A percentile compares a stretch with the other conserved stretches of the same genome.
These are phyloP conservation scores for Penicillium sp. DNA, from an alignment of 2,329 filamentous ascomycete species.

Conservation along the genomic window DNA sequence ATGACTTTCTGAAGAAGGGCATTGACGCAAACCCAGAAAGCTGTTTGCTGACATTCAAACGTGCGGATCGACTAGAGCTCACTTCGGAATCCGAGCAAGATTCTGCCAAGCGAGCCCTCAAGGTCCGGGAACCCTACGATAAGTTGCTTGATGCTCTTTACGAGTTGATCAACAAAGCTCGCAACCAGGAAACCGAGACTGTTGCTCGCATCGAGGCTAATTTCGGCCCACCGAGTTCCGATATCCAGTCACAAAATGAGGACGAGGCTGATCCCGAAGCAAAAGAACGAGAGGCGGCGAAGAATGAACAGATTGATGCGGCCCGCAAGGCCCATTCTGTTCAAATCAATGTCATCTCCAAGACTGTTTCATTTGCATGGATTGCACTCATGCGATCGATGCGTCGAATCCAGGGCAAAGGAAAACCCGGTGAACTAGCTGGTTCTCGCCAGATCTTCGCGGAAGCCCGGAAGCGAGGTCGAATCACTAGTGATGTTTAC, in stretches of 20 bases:
- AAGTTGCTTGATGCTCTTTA: conserved; percentile 85
- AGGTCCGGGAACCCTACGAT: conserved; percentile 80
- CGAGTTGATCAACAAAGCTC: conserved; percentile 70
- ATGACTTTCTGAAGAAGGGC: conserved; percentile 77
- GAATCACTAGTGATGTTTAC: conserved; percentile 91
- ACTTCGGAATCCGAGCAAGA: conserved; percentile 75
- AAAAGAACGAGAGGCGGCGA: conserved; percentile 52
- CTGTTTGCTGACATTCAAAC: conserved; percentile 82
- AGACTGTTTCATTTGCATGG: conserved; percentile 90
- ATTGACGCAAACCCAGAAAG: conserved; percentile 91
- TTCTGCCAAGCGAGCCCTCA: conserved; percentile 61
- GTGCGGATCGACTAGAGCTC: conserved; percentile 81
- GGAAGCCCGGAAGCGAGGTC: conserved; percentile 81
- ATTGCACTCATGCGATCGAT: conserved; percentile 92
- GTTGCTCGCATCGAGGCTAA: conserved; percentile 56
- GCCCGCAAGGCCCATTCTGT: conserved; percentile 65
- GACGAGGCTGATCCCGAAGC: conserved; percentile 57
- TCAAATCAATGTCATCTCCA: conserved; percentile 73
- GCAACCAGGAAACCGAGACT: conserved; percentile 63
- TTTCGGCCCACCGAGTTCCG: conserved; percentile 46
- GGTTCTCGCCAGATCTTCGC: conserved; percentile 86
- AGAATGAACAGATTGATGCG: conserved; percentile 56
- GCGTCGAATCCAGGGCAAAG: conserved; percentile 85
- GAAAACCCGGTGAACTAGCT: conserved; percentile 64
- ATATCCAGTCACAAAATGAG: conserved; percentile 44